Evolutionary conservation across 1,139 yeast genomes (phyloP).

Genomic region (Maudiozyma humilis): DNA sequence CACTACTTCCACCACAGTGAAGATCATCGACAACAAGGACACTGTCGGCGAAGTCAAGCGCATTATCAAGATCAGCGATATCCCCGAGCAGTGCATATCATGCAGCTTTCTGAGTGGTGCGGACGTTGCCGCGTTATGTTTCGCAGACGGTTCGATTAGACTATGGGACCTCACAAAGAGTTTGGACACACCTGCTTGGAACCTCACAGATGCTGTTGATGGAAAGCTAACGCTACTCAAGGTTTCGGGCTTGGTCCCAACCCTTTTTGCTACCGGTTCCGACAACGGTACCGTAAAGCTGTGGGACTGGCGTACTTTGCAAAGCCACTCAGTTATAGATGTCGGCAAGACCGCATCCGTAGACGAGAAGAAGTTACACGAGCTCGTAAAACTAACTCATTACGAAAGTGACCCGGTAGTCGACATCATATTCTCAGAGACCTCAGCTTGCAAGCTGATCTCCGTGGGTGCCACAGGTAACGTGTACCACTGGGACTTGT

Average conservation of each 20-base stretch:
- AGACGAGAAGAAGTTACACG: constrained; percentile 12
- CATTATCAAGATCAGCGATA: constrained; percentile 10
- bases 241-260: constrained; percentile 20
- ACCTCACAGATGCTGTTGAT: constrained; percentile 13
- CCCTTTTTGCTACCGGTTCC: constrained; percentile 26
- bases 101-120: constrained; percentile 21
- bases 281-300: constrained; percentile 24
- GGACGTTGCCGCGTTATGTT: constrained; percentile 21
- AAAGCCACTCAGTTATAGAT: constrained; percentile 10
- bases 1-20: constrained; percentile 15
- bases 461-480: constrained; percentile 28
- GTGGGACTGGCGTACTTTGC: constrained; percentile 25
- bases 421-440: constrained; percentile 21
- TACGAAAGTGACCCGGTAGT: constrained; percentile 22
- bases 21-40: constrained; percentile 21
- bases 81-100: constrained; percentile 14
- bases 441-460: constrained; percentile 22
- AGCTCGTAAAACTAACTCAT: constrained; percentile 20
- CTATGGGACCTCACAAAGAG: constrained; percentile 24
- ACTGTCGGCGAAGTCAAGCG: constrained; percentile 20
- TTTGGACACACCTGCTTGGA: constrained; percentile 16
- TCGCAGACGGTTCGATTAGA: constrained; percentile 20
- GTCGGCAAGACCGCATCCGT: constrained; percentile 10
- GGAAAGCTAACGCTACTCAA: constrained; percentile 20
- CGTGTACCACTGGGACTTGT: constrained; percentile 30